Conservation (phyloP, 345 rosid species). For the Euphorbia lathyris region DNA sequence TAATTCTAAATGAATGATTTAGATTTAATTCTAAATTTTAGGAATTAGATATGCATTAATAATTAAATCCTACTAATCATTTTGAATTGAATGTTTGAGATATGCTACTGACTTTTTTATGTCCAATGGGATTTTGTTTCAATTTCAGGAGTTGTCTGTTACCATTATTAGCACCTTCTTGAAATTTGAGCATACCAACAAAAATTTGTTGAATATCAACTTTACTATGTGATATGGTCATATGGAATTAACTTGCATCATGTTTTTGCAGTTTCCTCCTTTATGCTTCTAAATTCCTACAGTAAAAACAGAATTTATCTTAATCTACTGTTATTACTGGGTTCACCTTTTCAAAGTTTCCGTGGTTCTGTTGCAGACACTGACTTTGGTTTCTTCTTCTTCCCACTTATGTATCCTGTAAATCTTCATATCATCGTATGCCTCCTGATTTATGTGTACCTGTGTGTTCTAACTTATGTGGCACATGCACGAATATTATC, state of each 20-base stretch:
- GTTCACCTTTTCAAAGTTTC: neutral
- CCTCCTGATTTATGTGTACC: no score
- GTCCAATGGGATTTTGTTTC: neutral
- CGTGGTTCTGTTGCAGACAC: neutral
- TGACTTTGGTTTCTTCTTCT: neutral
- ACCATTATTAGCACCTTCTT: neutral
- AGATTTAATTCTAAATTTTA: no score
- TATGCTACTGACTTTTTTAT: neutral
- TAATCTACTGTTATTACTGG: neutral
- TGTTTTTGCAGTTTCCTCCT: neutral
- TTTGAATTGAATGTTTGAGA: neutral
- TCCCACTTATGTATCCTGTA: neutral
- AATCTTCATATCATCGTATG: neutral
- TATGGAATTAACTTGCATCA: no score
- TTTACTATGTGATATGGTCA: neutral
- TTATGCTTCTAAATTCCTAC: neutral
- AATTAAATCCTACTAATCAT: no score
- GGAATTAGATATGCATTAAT: no score
- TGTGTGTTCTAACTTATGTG: neutral
- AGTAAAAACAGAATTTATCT: neutral
- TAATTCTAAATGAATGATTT: no score
- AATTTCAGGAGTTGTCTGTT: neutral
- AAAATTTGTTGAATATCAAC: neutral
- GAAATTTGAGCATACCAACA: neutral
- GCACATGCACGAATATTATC: neutral